Conservation (phyloP, 2,329 filamentous ascomycete genomes). For the Periconia macrospinosa region DNA sequence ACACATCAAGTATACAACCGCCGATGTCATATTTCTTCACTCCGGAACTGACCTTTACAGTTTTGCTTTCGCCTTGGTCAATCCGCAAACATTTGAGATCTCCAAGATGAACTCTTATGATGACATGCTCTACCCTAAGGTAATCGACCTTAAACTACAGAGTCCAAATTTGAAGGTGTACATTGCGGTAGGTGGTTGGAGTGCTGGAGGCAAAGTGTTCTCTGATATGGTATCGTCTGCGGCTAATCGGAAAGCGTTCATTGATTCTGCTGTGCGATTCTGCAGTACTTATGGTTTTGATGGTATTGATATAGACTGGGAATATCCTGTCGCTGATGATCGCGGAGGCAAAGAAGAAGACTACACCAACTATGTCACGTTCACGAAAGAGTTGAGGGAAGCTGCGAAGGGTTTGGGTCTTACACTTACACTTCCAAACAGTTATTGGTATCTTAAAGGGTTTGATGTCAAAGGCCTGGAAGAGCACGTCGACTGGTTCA, state of each 20-base stretch:
- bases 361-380: conserved; percentile 30
- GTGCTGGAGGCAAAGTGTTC: no score
- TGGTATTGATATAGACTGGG: conserved; percentile 53
- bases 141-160: no score
- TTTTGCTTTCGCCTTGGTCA: no score
- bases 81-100: no score
- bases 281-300: conserved; percentile 49
- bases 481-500: conserved; percentile 44
- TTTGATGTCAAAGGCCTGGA: conserved; percentile 26
- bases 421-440: conserved; percentile 24
- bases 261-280: conserved; percentile 43
- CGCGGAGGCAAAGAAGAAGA: conserved; percentile 35
- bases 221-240: no score
- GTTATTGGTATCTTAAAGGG: conserved; percentile 28
- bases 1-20: no score
- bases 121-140: no score
- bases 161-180: no score
- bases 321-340: conserved; percentile 35
- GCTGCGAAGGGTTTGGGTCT: conserved; percentile 22
- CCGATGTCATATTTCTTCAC: no score
- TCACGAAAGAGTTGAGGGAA: conserved; percentile 24
- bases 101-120: no score
- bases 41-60: no score
- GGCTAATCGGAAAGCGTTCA: conserved; percentile 42
- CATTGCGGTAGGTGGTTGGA: background rate